Evolutionary conservation across 805 yeast species (phyloP).

Genomic region (Blastobotrys americana): DNA sequence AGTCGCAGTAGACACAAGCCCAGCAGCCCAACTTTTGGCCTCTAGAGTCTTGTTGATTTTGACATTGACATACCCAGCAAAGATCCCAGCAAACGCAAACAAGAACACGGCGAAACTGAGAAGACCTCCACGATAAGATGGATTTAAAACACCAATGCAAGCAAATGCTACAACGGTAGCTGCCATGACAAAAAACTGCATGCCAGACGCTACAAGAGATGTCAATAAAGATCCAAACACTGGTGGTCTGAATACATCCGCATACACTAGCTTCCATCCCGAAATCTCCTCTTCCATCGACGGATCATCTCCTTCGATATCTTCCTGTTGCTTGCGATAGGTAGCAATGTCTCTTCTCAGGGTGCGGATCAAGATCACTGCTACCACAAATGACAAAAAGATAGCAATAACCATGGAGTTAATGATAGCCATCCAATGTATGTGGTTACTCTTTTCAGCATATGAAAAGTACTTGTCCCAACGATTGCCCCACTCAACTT

Average conservation of each 20-base stretch:
- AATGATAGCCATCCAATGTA: conserved; percentile 73
- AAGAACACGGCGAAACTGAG: conserved; percentile 51
- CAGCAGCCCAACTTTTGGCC: conserved; percentile 25
- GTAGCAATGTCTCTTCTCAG: conserved; percentile 44
- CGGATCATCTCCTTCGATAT: conserved; percentile 20
- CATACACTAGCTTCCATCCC: conserved; percentile 50
- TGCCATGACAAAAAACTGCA: conserved; percentile 57
- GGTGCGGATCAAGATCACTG: conserved; percentile 51
- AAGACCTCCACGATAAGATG: conserved; percentile 61
- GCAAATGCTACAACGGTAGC: conserved; percentile 56
- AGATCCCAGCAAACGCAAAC: conserved; percentile 62
- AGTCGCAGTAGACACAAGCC: conserved; percentile 28
- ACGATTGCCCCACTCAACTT: conserved; percentile 56
- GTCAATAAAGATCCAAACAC: conserved; percentile 42
- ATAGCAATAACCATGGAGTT: conserved; percentile 62
- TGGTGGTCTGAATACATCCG: conserved; percentile 53
- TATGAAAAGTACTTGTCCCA: conserved; percentile 66
- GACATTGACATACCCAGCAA: conserved; percentile 68
- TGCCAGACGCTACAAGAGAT: conserved; percentile 62
- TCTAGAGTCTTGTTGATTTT: conserved; percentile 49
- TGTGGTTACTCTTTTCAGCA: conserved; percentile 40
- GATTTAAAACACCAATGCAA: conserved; percentile 48
- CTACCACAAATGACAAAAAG: conserved; percentile 57
- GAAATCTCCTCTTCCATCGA: conserved; percentile 19
- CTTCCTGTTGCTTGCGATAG: conserved; percentile 24